These are phyloP conservation scores for Marasmius sp. DNA, from an alignment of 1,284 basidiomycete genomes.

Conservation along the genomic window DNA sequence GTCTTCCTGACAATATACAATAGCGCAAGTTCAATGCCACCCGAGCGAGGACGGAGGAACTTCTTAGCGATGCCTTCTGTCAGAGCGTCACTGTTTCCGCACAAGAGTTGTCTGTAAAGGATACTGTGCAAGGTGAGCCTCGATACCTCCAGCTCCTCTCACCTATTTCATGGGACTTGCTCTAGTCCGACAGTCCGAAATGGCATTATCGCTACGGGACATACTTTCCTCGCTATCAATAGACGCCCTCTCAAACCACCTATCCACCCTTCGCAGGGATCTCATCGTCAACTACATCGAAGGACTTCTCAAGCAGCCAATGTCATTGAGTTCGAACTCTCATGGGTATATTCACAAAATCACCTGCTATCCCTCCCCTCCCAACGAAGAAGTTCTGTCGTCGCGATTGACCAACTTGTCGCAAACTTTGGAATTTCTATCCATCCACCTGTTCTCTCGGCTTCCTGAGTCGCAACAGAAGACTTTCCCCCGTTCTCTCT, in stretches of 20 bases:
- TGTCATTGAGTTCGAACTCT: slow-evolving; percentile 36
- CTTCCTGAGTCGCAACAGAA: slow-evolving; percentile 48
- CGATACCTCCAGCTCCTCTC: not conserved
- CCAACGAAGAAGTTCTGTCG: slow-evolving; percentile 35
- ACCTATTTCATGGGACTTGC: slow-evolving; percentile 1
- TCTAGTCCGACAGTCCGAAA: slow-evolving; percentile 57
- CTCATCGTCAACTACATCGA: slow-evolving; percentile 61
- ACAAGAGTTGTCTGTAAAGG: slow-evolving; percentile 47
- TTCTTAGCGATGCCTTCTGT: slow-evolving; percentile 66
- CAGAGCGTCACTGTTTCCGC: slow-evolving; percentile 54
- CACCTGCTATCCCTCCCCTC: slow-evolving; percentile 44
- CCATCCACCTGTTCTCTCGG: slow-evolving; percentile 49
- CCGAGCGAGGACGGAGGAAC: slow-evolving; percentile 64
- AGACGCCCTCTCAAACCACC: slow-evolving; percentile 50
- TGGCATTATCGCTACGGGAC: slow-evolving; percentile 48
- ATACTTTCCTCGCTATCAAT: slow-evolving; percentile 62
- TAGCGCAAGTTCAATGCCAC: slow-evolving; percentile 57
- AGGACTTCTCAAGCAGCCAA: slow-evolving; percentile 51
- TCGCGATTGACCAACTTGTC: slow-evolving; percentile 54
- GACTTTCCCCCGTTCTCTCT: slow-evolving; percentile 51
- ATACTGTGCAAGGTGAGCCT: slow-evolving; percentile 55
- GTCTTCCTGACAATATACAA: slow-evolving; percentile 7
- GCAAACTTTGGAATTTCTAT: slow-evolving; percentile 55
- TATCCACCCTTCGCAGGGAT: slow-evolving; percentile 65
- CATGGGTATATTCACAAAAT: slow-evolving; percentile 42